Base-by-base conservation (phyloP, 495 filamentous ascomycete genomes). In the Penicillium coprophilum region DNA sequence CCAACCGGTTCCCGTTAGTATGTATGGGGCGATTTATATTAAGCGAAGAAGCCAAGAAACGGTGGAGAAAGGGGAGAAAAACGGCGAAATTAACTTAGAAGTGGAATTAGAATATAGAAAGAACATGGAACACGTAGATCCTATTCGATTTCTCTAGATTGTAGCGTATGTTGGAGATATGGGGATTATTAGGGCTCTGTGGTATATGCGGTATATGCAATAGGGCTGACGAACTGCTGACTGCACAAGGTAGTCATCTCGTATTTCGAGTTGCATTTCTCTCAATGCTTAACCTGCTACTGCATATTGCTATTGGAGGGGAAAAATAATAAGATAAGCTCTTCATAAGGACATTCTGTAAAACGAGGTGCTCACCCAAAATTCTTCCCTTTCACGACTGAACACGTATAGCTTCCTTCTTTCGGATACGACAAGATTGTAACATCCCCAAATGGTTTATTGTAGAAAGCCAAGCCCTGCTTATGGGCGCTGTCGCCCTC, bases 391-490 rank as follows among this genome's bases (percentile, higher is more conserved):
- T 39, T 39, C 6, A 39, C 9, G 15, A 17, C 36, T 39, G 15
- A 19, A 31, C 30, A 39, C 36, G 36, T 39, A 39, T 39, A 9
- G 5, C 13, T 17, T 39, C 6, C 36, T 39, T 39, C 36, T 17
- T 39, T 39, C 4, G 12, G 36, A 8, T 2, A 10, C 30, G 10
- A 1, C 30, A 31, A 31, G 30, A 31, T 10, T 8, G 1, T 8
- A 31, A 9, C 9, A 10, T 8, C 30, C 6, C 30, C 8, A 20
- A 11, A 67, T 67, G 65, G 61, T 64, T 11, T 63, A 67, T 55
- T 57, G 65, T 34, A 61, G 65, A 6, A 64, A 62, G 32, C 65
- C 62, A 47, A 62, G 57, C 20, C 20, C 39, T 24, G 24, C 24
- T 5, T 24, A 5, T 24, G 24, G 24, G 24, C 32, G 61, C 61